These are phyloP conservation scores for Monoraphidium neglectum DNA, from an alignment of 139 green algal genomes.

Conservation along the genomic window DNA sequence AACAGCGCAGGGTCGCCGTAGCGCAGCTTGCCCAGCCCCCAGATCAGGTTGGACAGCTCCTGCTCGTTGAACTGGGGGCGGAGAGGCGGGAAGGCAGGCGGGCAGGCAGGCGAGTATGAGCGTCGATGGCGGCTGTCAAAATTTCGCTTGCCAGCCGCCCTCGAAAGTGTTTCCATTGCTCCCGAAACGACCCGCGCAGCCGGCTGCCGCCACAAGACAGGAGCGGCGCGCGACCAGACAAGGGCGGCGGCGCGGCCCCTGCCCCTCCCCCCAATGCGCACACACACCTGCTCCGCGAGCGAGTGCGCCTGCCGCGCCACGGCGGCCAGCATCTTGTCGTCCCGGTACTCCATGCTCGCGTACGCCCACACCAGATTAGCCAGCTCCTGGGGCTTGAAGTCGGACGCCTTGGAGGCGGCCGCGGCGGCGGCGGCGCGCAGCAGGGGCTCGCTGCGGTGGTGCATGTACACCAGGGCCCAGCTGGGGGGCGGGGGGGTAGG, in stretches of 20 bases:
- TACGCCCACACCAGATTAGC: constrained; percentile 68
- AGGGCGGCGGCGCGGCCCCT: too few relatives aligned
- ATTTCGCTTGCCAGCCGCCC: too few relatives aligned
- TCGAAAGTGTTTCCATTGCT: too few relatives aligned
- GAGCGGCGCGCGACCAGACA: too few relatives aligned
- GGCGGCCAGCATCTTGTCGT: constrained; percentile 29
- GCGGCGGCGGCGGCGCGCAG: constrained; percentile 34
- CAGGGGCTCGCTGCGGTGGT: constrained; percentile 50
- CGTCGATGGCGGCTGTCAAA: too few relatives aligned
- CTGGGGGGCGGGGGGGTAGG: too few relatives aligned
- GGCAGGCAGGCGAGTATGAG: neutral
- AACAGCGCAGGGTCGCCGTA: constrained; percentile 29
- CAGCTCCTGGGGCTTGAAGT: constrained; percentile 70
- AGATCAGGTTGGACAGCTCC: constrained; percentile 63
- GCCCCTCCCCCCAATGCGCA: too few relatives aligned
- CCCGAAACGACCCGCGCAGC: too few relatives aligned
- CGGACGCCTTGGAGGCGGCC: constrained; percentile 21
- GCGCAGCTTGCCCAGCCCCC: constrained; percentile 51
- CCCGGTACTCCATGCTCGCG: constrained; percentile 45
- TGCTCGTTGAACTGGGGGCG: constrained; percentile 58
- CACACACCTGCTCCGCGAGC: neutral
- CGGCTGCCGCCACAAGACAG: too few relatives aligned
- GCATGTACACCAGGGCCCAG: constrained; percentile 67
- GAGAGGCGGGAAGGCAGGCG: neutral
- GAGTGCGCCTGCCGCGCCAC: neutral